Evolutionary conservation across 2,329 filamentous ascomycete genomes (phyloP), one percentile per base, ranked within the genome.

Genomic region (Alternaria longipes): DNA sequence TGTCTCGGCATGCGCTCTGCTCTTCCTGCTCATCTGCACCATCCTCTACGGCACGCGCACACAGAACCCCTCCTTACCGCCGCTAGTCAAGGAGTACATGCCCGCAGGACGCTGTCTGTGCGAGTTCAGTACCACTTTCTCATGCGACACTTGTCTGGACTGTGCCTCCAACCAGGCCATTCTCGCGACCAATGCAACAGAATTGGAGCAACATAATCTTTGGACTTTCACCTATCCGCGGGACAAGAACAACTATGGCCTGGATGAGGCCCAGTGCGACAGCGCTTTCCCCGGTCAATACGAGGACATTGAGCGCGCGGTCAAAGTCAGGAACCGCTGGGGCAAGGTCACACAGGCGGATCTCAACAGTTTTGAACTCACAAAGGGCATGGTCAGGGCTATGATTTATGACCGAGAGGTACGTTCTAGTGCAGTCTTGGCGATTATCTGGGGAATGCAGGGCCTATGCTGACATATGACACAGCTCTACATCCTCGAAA

Each of bases 11-110:
- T 70, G 70, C 65, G 67, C 69, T 50, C 60, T 75, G 54, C 65
- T 75, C 56, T 65, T 77, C 64, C 60, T 75, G 47, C 67, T 77
- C 57, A 59, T 75, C 51, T 75, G 70, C 66, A 70, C 70, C 51
- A 75, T 77, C 45, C 59, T 77, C 11, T 77, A 75, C 58, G 74
- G 73, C 64, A 77, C 73, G 14, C 74, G 73, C 57, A 72, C 70
- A 42, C 70, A 75, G 62, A 68, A 66, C 52, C 71, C 69, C 18
- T 63, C 60, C 4, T 61, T 77, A 12, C 74, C 74, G n/a, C 64
- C 68, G 11, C 64, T 74, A 28, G 73, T 77, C 50, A 68, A 73
- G 59, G 72, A 72, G 47, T 69, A 74, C 40, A 64, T 77, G 42
- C 74, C 74, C 42, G 74, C 73, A 5, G 74, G 74, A 45, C 71